Base-by-base conservation (phyloP, 2,329 filamentous ascomycete species). In the Mollisiaceae sp. region DNA sequence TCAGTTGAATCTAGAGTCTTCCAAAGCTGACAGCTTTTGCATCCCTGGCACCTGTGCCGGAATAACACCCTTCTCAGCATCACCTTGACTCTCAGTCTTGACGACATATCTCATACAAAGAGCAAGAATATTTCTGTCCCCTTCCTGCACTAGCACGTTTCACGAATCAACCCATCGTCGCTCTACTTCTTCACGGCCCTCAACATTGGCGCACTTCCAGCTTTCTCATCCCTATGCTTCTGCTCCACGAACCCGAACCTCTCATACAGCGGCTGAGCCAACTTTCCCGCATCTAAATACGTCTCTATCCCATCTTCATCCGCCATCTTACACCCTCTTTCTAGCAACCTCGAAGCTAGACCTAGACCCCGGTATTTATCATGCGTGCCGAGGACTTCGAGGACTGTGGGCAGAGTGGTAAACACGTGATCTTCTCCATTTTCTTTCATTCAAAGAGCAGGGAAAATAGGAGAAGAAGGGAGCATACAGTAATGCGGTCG, bases 261-360 rank as follows among this genome's bases (percentile, higher is more conserved):
- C 66, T 64, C 60, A 61, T 64, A 68, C n/a, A 68, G 41, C 22
- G 27, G 47, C 38, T 47, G 55, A 11, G 58, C 66, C 24, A 2
- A 5, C 38, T 35, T 22, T 12, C n/a, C 55, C 12, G 60, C 66
- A 64, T 68, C 66, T n/a, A 68, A 43, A 57, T 68, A 68, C 38
- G 32, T 36, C 45, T 66, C 66, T 24, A 63, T 8, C 14, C 64
- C 63, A 6, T 59, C 58, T 20, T 27, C 20, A 58, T 68, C 66
- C 9, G 63, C 66, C 22, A 39, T 39, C 4, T 64, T 61, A 32
- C 32, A 54, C 4, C 60, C 63, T 52, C 60, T 64, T 18, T 59
- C 24, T 15, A 68, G 14, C 8, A 65, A 12, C 41, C 43, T 22
- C 20, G 60, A 60, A 3, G 36, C 64, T 8, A 63, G 39, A 15